Base-by-base conservation (phyloP, 2,329 filamentous ascomycete genomes). In the Aspergillus sp. region DNA sequence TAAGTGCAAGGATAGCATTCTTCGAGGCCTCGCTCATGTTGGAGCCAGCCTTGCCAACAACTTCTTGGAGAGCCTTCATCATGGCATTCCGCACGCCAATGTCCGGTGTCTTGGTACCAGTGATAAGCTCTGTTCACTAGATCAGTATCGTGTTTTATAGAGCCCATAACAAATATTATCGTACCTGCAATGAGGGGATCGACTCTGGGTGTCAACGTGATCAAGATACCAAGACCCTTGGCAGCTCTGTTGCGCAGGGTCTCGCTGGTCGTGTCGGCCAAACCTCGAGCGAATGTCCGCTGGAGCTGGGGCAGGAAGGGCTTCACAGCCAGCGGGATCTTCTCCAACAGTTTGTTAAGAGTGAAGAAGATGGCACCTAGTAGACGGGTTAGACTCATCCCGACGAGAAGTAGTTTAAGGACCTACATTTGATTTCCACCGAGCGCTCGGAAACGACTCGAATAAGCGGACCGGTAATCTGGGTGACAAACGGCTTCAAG, bases 221-320 rank as follows among this genome's bases (percentile, higher is more conserved):
- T 99, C 56, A 99, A 76, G 9, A 93, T 97, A 54, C 95, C 94
- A 45, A 99, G 77, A 45, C 94, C 94, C 76, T 94, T 96, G 34
- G 94, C 94, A 48, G 95, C 94, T 60, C 95, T 85, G 54, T 87
- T 88, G 59, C 95, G 86, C 54, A 99, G 77, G 17, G 92, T 79
- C 61, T 97, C 93, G 70, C 93, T 97, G 0, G 91, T 89, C 0
- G 91, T 86, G 72, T 99, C 95, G 3, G 94, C 94, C 46, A 99
- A 81, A 40, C 92, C 93, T 74, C 97, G 95, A 53, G 94, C 93
- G 76, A 99, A 99, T 0, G 94, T 99, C 55, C 94, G 85, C 74
- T 99, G 94, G 49, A 99, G 81, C 69, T 99, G 94, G 9, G 94
- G 94, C 68, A 99, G 76, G 83, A 99, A 99, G 3, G 94, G 94